Evolutionary conservation across 2,329 filamentous ascomycete genomes (phyloP).

Genomic region (Paraphoma sp.): DNA sequence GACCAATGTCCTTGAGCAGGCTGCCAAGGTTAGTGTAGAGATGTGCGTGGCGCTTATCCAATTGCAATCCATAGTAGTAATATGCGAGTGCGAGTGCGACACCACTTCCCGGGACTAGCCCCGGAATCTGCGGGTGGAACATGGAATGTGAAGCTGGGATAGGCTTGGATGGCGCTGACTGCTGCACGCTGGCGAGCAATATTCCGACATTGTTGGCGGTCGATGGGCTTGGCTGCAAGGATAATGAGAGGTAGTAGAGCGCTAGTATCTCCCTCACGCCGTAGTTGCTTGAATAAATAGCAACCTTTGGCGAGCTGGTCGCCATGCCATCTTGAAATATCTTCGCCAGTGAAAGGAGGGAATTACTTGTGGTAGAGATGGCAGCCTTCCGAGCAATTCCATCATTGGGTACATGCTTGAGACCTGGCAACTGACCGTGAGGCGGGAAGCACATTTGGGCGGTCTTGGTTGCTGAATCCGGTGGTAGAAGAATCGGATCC

Average conservation of each 20-base stretch:
- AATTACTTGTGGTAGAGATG: conserved; percentile 93
- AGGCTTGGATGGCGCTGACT: conserved; percentile 58
- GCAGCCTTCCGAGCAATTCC: conserved; percentile 78
- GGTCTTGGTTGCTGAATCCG: conserved; percentile 82
- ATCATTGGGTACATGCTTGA: conserved; percentile 69
- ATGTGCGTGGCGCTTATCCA: conserved; percentile 91
- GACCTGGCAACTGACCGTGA: conserved; percentile 78
- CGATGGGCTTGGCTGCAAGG: conserved; percentile 92
- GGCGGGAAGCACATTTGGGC: conserved; percentile 81
- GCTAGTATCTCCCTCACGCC: conserved; percentile 92
- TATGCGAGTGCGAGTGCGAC: conserved; percentile 88
- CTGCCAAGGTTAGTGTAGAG: conserved; percentile 97
- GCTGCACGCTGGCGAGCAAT: conserved; percentile 91
- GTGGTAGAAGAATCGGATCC: conserved; percentile 78
- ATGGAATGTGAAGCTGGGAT: conserved; percentile 48
- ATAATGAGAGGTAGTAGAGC: conserved; percentile 93
- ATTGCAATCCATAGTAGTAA: conserved; percentile 89
- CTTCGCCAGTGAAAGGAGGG: conserved; percentile 90
- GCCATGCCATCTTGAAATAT: conserved; percentile 98
- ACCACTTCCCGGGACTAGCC: conserved; percentile 84
- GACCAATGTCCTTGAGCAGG: conserved; percentile 93
- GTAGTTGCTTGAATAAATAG: conserved; percentile 66
- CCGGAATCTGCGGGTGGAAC: conserved; percentile 66
- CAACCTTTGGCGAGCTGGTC: conserved; percentile 65
- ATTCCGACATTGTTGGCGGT: conserved; percentile 99